Conservation (phyloP, 768 basidiomycete genomes). For the Pleurotus platypus region DNA sequence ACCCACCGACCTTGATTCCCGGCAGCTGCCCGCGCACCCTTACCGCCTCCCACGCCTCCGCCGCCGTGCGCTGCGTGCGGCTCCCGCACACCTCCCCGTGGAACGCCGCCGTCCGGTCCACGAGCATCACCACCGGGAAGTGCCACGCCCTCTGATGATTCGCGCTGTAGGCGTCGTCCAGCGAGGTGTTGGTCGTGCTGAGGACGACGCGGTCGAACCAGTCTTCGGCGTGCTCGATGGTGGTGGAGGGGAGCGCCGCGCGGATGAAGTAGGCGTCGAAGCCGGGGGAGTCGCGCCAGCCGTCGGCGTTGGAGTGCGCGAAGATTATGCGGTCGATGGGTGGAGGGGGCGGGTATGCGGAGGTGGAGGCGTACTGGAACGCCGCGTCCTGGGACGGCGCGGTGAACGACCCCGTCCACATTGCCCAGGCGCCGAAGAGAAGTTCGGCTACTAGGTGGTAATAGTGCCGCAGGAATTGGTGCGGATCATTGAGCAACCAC, state of each 20-base stretch:
- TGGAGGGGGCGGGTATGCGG: conserved; percentile 31
- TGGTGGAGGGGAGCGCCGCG: conserved; percentile 65
- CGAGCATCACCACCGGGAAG: conserved; percentile 65
- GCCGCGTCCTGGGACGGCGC: conserved; percentile 1
- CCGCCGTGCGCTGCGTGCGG: conserved; percentile 67
- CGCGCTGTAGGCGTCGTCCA: neutral
- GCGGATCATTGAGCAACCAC: conserved; percentile 66
- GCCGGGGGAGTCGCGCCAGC: conserved; percentile 72
- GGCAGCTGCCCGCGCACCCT: conserved; percentile 23
- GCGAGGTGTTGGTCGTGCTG: conserved; percentile 16
- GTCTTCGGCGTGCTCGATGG: conserved; percentile 65
- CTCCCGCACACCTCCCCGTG: conserved; percentile 60
- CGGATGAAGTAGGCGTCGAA: conserved; percentile 79
- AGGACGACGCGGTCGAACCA: conserved; percentile 60
- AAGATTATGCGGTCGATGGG: conserved; percentile 73
- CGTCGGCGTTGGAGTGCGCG: conserved; percentile 49
- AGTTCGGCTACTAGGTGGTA: conserved; percentile 87
- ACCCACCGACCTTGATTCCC: conserved; percentile 46
- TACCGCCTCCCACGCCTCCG: conserved; percentile 62
- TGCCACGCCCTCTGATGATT: conserved; percentile 50
- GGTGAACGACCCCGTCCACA: conserved; percentile 59
- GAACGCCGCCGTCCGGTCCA: conserved; percentile 79
- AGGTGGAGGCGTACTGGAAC: neutral
- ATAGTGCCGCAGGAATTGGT: conserved; percentile 80
- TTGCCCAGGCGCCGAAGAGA: conserved; percentile 69